Base-by-base conservation (phyloP, 1,284 basidiomycete species). In the Cryptococcus wingfieldii region DNA sequence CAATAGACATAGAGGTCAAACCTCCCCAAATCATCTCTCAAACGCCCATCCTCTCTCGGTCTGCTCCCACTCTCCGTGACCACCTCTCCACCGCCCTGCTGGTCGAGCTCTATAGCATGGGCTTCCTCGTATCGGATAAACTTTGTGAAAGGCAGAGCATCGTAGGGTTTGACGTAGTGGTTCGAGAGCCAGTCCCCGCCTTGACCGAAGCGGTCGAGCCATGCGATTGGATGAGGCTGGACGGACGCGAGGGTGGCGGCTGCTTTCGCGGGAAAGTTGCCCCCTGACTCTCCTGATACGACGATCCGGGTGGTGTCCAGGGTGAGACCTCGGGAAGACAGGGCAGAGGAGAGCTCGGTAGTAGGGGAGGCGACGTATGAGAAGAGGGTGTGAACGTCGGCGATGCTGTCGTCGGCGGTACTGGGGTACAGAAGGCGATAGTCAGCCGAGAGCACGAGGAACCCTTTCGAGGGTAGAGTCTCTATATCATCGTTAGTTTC, bases 361-460 rank as follows among this genome's bases (percentile, higher is more conserved):
- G 53, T 13, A 1, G 48, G n/a, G 37, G 48, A 51, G 34, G 56
- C 38, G 37, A 58, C 43, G 38, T 58, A 58, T 10, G 34, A 28
- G 53, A 58, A 58, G n/a, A 58, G 51, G 19, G 48, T 47, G 13
- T 51, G 38, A 18, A 55, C 53, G 46, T 58, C 53, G 14, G 28
- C 16, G 37, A 58, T 48, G n/a, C 55, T 58, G 42, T 58, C 56
- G 37, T 10, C 18, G 8, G 45, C 41, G 13, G 53, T 51, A 3
- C 48, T 51, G 5, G 56, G 56, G 44, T 37, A 52, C 14, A 58
- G 50, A 5, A 58, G 47, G 39, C 56, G 43, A 43, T 58, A 58
- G 44, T 58, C 54, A 12, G 56, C 48, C 14, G 56, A 54, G 28
- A 58, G 54, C 19, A 58, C 28, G 6, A 54, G n/a, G n/a, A 53